Percentiles rank a stretch among this genome's conserved stretches.
phyloP scores from a whole-genome alignment of 805 yeast genomes.

The Candida insectalens region DNA sequence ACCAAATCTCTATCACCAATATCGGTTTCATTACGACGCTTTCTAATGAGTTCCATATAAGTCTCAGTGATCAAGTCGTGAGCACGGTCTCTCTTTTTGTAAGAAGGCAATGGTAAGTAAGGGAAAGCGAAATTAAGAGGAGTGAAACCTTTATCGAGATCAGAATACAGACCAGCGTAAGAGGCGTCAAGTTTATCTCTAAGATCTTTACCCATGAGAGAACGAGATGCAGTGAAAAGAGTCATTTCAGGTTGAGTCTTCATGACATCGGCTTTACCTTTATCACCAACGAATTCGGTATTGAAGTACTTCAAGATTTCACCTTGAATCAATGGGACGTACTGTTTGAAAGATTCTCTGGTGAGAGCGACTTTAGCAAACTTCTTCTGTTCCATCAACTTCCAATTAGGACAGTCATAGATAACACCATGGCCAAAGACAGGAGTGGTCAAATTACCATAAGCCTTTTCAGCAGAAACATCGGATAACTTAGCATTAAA shows the following conservation, averaged over 20 bases:
- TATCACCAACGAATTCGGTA: constrained; percentile 35
- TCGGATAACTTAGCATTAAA: constrained; percentile 82
- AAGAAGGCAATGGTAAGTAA: constrained; percentile 69
- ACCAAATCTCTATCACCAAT: constrained; percentile 80
- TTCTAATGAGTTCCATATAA: constrained; percentile 66
- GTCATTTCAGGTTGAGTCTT: constrained; percentile 90
- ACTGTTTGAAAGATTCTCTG: constrained; percentile 68
- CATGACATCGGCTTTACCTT: constrained; percentile 60
- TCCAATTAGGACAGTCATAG: constrained; percentile 89
- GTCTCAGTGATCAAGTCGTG: constrained; percentile 73
- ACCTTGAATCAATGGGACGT: constrained; percentile 81
- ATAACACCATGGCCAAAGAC: constrained; percentile 97
- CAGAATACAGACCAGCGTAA: constrained; percentile 79
- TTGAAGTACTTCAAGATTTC: constrained; percentile 65
- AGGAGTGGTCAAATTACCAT: constrained; percentile 96
- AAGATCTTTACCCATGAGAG: constrained; percentile 86
- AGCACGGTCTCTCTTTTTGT: constrained; percentile 79
- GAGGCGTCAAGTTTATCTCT: constrained; percentile 72
- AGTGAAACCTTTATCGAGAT: constrained; percentile 93
- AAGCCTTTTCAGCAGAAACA: constrained; percentile 95
- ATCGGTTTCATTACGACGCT: constrained; percentile 76
- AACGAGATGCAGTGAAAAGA: constrained; percentile 89
- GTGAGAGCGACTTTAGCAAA: constrained; percentile 88
- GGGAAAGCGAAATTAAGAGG: constrained; percentile 96
- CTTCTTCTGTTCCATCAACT: constrained; percentile 97